Base-by-base conservation (phyloP, 1,284 basidiomycete genomes). In the Cystobasidiaceae sp. region DNA sequence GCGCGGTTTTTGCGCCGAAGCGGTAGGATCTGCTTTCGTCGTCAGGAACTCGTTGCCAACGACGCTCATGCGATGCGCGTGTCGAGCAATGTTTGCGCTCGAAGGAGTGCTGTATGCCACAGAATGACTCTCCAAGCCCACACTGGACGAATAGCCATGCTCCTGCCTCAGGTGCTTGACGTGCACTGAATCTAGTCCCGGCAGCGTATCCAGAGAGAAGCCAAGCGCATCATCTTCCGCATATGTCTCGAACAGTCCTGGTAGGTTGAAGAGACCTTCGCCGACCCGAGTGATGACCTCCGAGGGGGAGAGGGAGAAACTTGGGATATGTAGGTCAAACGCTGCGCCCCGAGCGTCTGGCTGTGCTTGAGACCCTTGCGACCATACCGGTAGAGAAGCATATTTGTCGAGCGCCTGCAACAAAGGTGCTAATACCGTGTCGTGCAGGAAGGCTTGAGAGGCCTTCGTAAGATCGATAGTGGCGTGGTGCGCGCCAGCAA, bases 201-300 rank as follows among this genome's bases (percentile, higher is more conserved):
- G 89, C 3, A 94, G 80, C 0, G 89, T 90, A 67, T 86, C 83
- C 54, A 93, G 79, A n/a, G 88, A 90, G 77, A 91, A 94, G 1
- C 85, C 84, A n/a, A 96, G 81, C 9, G 89, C 89, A 69, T 90
- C 88, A 75, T 97, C 93, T 58, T 89, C 87, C 3, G 89, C 90
- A 74, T 96, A 93, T 17, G 93, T 88, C 75, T 97, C 93, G 75
- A 98, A 94, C 21, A 97, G 79, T 52, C 93, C 80, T 0, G 94
- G 91, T 4, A 98, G 83, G 77, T 96, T 97, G 41, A 97, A 81
- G 50, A 98, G 79, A 4, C 91, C 92, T 74, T 98, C 96, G 4
- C 90, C 89, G 17, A 97, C 86, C 52, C 86, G 84, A 67, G 93
- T 88, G 70, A 97, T 88, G 1, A 84, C 86, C 63, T 91, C 88